These are phyloP conservation scores for Streptanthus diversifolius DNA, from an alignment of 345 rosid species.

Conservation along the genomic window DNA sequence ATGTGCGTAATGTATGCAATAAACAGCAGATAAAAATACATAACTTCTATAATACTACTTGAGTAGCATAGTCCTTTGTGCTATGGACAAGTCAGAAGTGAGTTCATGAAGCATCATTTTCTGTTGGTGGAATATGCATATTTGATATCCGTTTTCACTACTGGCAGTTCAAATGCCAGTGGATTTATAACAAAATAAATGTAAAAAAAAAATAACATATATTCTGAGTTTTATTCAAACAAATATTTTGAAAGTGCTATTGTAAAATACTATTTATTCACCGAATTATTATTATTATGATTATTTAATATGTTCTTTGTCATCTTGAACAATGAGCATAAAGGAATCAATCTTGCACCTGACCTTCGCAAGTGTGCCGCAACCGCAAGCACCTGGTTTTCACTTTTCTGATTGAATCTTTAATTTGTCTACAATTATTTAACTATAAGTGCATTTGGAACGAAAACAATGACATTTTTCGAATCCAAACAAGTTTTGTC, in stretches of 20 bases:
- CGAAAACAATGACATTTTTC: conserved; percentile 15
- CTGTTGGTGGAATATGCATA: neutral
- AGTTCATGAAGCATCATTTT: conserved; percentile 29
- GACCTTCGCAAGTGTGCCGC: conserved; percentile 9
- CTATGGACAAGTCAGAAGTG: conserved; percentile 16
- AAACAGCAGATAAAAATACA: conserved; percentile 14
- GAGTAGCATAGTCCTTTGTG: conserved; percentile 6
- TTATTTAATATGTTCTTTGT: too few species aligned
- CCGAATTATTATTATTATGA: too few species aligned
- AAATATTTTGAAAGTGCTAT: neutral
- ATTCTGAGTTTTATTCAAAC: neutral
- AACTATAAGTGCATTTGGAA: neutral
- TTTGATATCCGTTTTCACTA: neutral
- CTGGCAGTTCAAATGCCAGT: neutral
- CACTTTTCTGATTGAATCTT: neutral
- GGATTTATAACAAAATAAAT: neutral
- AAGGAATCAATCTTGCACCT: conserved; percentile 18
- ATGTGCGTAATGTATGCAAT: neutral
- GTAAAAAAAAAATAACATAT: neutral
- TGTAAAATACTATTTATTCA: neutral
- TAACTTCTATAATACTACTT: conserved; percentile 3
- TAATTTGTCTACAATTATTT: neutral
- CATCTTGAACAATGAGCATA: neutral
- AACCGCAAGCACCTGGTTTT: conserved; percentile 24
- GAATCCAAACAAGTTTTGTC: conserved; percentile 16